phyloP scores from a whole-genome alignment of 1,139 yeast genomes.

The Yamadazyma sp. region DNA sequence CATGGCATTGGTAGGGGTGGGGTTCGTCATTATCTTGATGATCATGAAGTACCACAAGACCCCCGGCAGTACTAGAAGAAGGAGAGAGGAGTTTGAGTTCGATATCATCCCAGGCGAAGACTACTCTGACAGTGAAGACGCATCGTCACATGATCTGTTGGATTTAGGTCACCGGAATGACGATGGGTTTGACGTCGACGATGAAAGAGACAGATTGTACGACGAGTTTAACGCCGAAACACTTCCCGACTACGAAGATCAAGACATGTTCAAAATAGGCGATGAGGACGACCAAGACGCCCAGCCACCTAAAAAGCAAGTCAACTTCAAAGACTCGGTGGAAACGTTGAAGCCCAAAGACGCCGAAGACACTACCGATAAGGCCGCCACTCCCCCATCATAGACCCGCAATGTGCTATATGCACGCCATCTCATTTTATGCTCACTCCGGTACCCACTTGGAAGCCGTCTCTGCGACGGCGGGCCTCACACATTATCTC shows the following conservation, averaged over 20 bases:
- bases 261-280: slow-evolving; percentile 43
- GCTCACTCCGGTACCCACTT: too few relatives aligned
- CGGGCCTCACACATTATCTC: not conserved
- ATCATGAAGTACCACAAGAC: slow-evolving; percentile 55
- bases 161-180: slow-evolving; percentile 28
- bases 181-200: slow-evolving; percentile 14
- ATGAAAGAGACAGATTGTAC: slow-evolving; percentile 41
- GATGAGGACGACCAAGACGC: slow-evolving; percentile 34
- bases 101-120: slow-evolving; percentile 77
- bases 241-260: slow-evolving; percentile 41
- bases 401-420: too few relatives aligned
- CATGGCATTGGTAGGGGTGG: slow-evolving; percentile 57
- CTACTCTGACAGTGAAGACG: slow-evolving; percentile 34
- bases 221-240: slow-evolving; percentile 41
- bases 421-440: too few relatives aligned
- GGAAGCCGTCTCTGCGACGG: not conserved
- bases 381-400: not conserved
- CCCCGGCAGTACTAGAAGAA: slow-evolving; percentile 48
- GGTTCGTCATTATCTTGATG: slow-evolving; percentile 53
- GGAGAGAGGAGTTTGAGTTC: slow-evolving; percentile 75
- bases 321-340: slow-evolving; percentile 8
- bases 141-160: slow-evolving; percentile 26
- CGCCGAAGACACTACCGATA: not conserved
- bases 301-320: slow-evolving; percentile 7
- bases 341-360: not conserved